These are phyloP conservation scores for Neopestalotiopsis sp. DNA, from an alignment of 2,329 filamentous ascomycete species.

Conservation along the genomic window DNA sequence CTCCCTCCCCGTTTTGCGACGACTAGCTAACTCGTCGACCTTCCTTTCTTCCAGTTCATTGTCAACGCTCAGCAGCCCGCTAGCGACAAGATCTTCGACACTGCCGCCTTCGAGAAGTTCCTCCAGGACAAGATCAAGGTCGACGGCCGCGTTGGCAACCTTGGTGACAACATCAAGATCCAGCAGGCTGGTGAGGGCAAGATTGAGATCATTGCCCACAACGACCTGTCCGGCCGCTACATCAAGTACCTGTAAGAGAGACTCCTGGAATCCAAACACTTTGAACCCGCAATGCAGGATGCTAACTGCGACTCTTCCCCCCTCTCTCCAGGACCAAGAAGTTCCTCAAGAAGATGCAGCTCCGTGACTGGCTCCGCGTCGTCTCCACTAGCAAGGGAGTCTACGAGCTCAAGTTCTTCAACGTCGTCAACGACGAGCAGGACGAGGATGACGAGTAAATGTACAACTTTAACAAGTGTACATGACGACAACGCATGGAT, in stretches of 20 bases:
- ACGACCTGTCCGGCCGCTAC: conserved; percentile 97
- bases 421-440: conserved; percentile 97
- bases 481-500: conserved; percentile 7
- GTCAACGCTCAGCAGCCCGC: conserved; percentile 99
- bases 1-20: not conserved
- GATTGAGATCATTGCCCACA: conserved; percentile 97
- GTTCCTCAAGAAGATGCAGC: conserved; percentile 99
- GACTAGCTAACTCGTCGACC: not conserved
- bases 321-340: conserved; percentile 84
- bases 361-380: conserved; percentile 99
- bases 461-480: conserved; percentile 22
- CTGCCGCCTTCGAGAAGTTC: conserved; percentile 99
- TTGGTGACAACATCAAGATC: conserved; percentile 91
- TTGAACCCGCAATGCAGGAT: not conserved
- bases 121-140: conserved; percentile 99
- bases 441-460: conserved; percentile 98
- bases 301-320: not conserved
- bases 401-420: conserved; percentile 99
- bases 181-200: conserved; percentile 93
- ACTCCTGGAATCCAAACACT: not conserved
- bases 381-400: conserved; percentile 98
- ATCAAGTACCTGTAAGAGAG: conserved; percentile 92
- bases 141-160: conserved; percentile 96
- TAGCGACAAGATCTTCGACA: conserved; percentile 99
- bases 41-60: conserved; percentile 73